Percentiles rank a stretch among this genome's conserved stretches.
phyloP scores from a whole-genome alignment of 1,284 basidiomycete genomes.

The Golubevia sp. region DNA sequence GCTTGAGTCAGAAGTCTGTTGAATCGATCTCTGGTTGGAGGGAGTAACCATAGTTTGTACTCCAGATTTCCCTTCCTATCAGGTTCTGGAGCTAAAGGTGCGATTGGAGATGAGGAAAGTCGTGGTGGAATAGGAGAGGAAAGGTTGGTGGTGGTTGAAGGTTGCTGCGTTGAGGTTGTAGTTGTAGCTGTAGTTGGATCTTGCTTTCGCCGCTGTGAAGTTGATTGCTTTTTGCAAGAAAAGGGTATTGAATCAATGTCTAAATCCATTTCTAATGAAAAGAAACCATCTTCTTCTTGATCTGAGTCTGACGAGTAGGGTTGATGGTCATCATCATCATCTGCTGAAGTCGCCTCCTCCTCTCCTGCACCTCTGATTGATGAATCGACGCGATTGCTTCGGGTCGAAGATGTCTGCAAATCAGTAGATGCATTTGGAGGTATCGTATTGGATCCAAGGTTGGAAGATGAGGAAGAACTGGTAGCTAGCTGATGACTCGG shows the following conservation, averaged over 20 bases:
- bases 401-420: neutral
- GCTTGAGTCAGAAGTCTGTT: slow-evolving; percentile 53
- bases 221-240: neutral
- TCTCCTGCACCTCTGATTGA: too few species aligned
- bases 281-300: slow-evolving; percentile 36
- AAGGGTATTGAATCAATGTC: slow-evolving; percentile 18
- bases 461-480: neutral
- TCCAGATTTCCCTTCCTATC: slow-evolving; percentile 53
- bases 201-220: neutral
- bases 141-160: neutral
- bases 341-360: neutral
- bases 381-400: neutral
- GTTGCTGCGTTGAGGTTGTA: slow-evolving; percentile 3
- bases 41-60: slow-evolving; percentile 56
- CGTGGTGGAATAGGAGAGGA: neutral
- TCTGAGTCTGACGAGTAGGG: slow-evolving; percentile 7
- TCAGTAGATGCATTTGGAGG: neutral
- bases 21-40: slow-evolving; percentile 42
- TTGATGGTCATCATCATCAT: neutral
- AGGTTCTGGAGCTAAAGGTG: slow-evolving; percentile 35
- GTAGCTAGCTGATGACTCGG: neutral
- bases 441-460: too few species aligned
- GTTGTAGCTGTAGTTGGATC: slow-evolving; percentile 2
- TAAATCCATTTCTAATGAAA: slow-evolving; percentile 38
- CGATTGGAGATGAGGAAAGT: slow-evolving; percentile 2